These are phyloP conservation scores for Penicillium sp. DNA, from an alignment of 2,329 filamentous ascomycete species.

Conservation along the genomic window DNA sequence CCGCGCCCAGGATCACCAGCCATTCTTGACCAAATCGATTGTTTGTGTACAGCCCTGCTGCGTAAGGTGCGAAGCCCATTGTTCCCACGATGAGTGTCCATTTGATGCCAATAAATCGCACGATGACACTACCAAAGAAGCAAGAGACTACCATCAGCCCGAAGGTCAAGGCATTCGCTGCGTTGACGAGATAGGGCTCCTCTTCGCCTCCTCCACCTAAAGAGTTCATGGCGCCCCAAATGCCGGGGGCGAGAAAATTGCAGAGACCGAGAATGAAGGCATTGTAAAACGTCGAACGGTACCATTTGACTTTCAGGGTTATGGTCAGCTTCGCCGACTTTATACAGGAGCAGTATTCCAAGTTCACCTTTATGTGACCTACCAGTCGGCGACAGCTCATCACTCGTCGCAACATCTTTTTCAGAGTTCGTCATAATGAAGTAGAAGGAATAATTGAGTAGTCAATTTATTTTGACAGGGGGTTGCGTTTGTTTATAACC, in stretches of 20 bases:
- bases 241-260: slow-evolving; percentile 68
- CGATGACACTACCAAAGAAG: slow-evolving; percentile 62
- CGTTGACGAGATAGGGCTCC: slow-evolving; percentile 65
- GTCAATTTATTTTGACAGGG: background rate
- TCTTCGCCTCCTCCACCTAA: slow-evolving; percentile 67
- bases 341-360: background rate
- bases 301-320: slow-evolving; percentile 57
- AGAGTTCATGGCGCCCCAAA: slow-evolving; percentile 72
- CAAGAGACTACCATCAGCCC: slow-evolving; percentile 71
- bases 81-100: slow-evolving; percentile 69
- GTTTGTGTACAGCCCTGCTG: slow-evolving; percentile 69
- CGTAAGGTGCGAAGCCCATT: slow-evolving; percentile 68
- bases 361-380: slow-evolving; percentile 13
- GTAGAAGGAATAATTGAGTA: background rate
- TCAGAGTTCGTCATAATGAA: slow-evolving; percentile 17
- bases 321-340: background rate
- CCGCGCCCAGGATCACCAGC: slow-evolving; percentile 66
- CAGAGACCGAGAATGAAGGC: slow-evolving; percentile 68
- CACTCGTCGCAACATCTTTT: slow-evolving; percentile 15
- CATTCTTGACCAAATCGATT: slow-evolving; percentile 68
- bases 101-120: slow-evolving; percentile 68
- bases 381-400: slow-evolving; percentile 16
- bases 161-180: slow-evolving; percentile 69
- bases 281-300: slow-evolving; percentile 70
- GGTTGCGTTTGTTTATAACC: background rate